These are phyloP conservation scores for Boletellus ananiceps DNA, from an alignment of 768 basidiomycete genomes.

Conservation along the genomic window DNA sequence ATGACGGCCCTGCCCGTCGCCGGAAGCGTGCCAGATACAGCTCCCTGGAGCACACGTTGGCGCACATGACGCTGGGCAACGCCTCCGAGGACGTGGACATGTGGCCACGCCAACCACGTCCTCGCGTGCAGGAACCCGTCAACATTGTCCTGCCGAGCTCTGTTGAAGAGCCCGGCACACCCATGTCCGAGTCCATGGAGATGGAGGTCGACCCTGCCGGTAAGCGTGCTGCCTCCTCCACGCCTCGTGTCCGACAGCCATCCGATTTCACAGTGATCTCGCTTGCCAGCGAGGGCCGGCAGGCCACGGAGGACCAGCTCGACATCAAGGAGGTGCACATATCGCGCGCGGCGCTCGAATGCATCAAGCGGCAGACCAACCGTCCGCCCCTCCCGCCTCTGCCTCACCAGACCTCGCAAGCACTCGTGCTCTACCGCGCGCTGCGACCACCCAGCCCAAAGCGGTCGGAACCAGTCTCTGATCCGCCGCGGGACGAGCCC, in stretches of 20 bases:
- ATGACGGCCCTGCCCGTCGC: slow-evolving; percentile 20
- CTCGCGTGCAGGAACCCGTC: slow-evolving; percentile 1
- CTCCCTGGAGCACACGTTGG: slow-evolving; percentile 53
- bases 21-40: slow-evolving; percentile 47
- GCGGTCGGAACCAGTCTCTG: neutral
- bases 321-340: slow-evolving; percentile 34
- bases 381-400: slow-evolving; percentile 17
- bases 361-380: slow-evolving; percentile 35
- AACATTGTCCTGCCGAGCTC: slow-evolving; percentile 30
- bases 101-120: slow-evolving; percentile 6
- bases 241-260: no score
- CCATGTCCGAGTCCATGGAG: slow-evolving; percentile 47
- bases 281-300: slow-evolving; percentile 8
- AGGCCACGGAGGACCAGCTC: slow-evolving; percentile 24
- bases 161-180: slow-evolving; percentile 39
- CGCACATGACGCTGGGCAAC: slow-evolving; percentile 40
- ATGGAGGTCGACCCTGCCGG: slow-evolving; percentile 72
- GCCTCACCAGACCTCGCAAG: slow-evolving; percentile 30
- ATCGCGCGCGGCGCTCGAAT: slow-evolving; percentile 43
- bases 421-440: slow-evolving; percentile 54
- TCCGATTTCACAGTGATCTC: neutral
- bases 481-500: neutral
- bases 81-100: slow-evolving; percentile 16
- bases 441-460: slow-evolving; percentile 23
- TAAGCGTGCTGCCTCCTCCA: slow-evolving; percentile 27